phyloP scores from a whole-genome alignment of 164 flowering plant species.

The Macadamia integrifolia region DNA sequence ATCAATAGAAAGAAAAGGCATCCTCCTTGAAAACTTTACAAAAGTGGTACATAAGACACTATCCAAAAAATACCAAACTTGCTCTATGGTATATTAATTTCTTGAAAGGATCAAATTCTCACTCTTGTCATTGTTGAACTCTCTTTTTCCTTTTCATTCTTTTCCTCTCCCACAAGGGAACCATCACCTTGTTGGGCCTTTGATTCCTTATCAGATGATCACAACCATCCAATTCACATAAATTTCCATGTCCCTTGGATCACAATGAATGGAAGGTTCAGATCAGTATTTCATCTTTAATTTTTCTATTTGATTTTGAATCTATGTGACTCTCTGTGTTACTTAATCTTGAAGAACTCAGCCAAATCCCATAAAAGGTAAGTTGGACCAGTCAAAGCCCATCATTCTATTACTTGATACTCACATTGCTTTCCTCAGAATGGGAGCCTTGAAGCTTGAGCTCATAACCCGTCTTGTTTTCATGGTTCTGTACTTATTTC shows the following conservation, averaged over 20 bases:
- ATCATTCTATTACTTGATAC: conserved; percentile 23
- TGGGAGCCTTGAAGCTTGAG: conserved; percentile 21
- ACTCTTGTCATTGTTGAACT: background rate
- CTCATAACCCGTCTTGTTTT: conserved; percentile 12
- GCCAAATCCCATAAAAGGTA: conserved; percentile 14
- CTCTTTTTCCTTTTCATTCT: conserved; percentile 1
- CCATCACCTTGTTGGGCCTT: background rate
- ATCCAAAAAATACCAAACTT: conserved; percentile 23
- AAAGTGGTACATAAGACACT: background rate
- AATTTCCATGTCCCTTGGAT: background rate
- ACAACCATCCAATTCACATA: background rate
- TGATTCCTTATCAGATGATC: background rate
- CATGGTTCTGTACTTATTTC: background rate
- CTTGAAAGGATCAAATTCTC: background rate
- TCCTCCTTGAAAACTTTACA: background rate
- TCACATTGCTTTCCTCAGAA: conserved; percentile 21
- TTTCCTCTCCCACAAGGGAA: background rate
- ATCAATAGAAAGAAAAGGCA: too few relatives aligned
- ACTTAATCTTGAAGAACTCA: too few relatives aligned
- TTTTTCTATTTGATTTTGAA: too few relatives aligned
- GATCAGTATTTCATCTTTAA: too few relatives aligned
- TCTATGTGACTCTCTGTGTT: too few relatives aligned
- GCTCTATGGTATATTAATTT: conserved; percentile 10
- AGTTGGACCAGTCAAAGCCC: conserved; percentile 41
- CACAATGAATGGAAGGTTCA: too few relatives aligned